phyloP scores from a whole-genome alignment of 179 eudicot species.

The Spinacia oleracea region DNA sequence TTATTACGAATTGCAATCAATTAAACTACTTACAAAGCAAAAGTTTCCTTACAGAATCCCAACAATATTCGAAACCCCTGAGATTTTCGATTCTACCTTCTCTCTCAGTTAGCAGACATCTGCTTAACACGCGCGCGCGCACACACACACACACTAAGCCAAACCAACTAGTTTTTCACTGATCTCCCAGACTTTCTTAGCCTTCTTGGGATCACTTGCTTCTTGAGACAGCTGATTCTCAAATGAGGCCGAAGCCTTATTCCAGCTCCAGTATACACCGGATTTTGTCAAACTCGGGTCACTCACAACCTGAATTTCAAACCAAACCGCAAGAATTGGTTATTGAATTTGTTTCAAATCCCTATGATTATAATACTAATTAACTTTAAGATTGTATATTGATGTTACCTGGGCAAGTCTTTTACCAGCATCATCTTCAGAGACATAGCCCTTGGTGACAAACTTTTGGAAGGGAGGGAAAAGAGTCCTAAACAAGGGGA shows the following conservation, averaged over 20 bases:
- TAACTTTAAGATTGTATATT: neutral
- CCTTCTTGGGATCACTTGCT: constrained; percentile 78
- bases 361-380: too few relatives aligned
- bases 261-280: constrained; percentile 95
- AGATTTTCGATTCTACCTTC: neutral
- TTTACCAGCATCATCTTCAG: constrained; percentile 76
- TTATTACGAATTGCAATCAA: constrained; percentile 24
- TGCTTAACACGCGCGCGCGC: too few relatives aligned
- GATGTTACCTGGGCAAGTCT: constrained; percentile 66
- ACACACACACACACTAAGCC: constrained; percentile 45
- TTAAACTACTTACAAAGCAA: constrained; percentile 27
- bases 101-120: constrained; percentile 21
- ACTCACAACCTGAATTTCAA: constrained; percentile 53
- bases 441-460: constrained; percentile 77
- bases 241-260: constrained; percentile 68
- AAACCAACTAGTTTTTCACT: constrained; percentile 83
- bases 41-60: constrained; percentile 4
- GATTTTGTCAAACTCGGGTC: constrained; percentile 79
- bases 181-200: constrained; percentile 72
- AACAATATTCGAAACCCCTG: neutral
- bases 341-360: neutral
- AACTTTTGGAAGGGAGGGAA: constrained; percentile 88
- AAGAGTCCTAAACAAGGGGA: constrained; percentile 69
- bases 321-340: constrained; percentile 1
- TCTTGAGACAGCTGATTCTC: constrained; percentile 76